Conservation (phyloP, 148 eudicot species). For the Gaultheria prostrata region DNA sequence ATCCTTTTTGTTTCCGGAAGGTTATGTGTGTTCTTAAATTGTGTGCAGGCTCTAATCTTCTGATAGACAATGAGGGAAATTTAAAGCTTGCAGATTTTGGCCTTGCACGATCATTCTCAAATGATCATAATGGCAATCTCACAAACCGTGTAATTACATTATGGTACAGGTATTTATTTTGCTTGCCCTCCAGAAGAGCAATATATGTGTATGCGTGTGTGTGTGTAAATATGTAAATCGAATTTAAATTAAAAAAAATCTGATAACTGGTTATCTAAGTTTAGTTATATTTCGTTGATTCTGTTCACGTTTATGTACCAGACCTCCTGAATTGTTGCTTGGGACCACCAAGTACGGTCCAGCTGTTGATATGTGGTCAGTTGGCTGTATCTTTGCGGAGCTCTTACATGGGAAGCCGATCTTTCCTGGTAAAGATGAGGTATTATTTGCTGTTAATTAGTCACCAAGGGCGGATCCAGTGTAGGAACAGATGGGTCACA, state of each 20-base stretch:
- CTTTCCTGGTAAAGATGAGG: conserved; percentile 66
- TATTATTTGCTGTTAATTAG: conserved; percentile 10
- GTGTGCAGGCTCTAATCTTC: conserved; percentile 67
- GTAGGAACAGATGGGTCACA: too few relatives aligned
- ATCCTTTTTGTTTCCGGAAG: background rate
- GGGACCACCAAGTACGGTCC: conserved; percentile 64
- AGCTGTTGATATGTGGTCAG: conserved; percentile 76
- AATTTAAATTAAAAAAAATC: background rate
- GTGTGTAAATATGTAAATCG: too few relatives aligned
- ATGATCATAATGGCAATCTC: conserved; percentile 52
- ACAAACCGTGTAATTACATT: conserved; percentile 63
- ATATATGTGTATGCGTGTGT: too few relatives aligned
- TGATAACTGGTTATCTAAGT: background rate
- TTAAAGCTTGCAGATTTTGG: conserved; percentile 90
- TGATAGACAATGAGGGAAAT: conserved; percentile 76
- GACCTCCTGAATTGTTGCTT: conserved; percentile 75
- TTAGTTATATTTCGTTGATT: conserved; percentile 30
- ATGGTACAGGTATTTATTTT: conserved; percentile 49
- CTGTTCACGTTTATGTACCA: conserved; percentile 33
- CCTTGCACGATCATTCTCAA: conserved; percentile 52
- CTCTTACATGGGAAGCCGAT: conserved; percentile 72
- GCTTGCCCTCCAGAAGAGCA: conserved; percentile 38
- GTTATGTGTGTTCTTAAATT: background rate
- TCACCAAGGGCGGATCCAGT: background rate
- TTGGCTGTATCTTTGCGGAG: conserved; percentile 64